These are phyloP conservation scores for Epichloe hybrida DNA, from an alignment of 2,329 filamentous ascomycete genomes.

Conservation along the genomic window DNA sequence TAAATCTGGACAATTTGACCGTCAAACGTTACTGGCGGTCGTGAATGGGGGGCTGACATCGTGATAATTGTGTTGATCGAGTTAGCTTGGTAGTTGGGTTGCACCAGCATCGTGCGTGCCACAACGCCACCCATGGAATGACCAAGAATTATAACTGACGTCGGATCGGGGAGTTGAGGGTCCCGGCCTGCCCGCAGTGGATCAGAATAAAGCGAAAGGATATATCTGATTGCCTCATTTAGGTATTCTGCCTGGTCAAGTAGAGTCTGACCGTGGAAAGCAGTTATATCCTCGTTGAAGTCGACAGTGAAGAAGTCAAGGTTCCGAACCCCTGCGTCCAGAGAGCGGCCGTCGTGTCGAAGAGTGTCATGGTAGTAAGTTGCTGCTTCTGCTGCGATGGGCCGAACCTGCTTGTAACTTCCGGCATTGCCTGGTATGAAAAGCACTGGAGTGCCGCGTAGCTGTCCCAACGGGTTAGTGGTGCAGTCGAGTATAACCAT, in stretches of 20 bases:
- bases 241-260: slow-evolving; percentile 96
- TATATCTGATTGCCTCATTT: slow-evolving; percentile 92
- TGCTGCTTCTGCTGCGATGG: slow-evolving; percentile 84
- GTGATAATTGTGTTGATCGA: slow-evolving; percentile 98
- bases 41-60: slow-evolving; percentile 93
- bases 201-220: slow-evolving; percentile 89
- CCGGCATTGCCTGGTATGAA: slow-evolving; percentile 97
- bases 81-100: slow-evolving; percentile 92
- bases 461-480: slow-evolving; percentile 30
- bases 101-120: slow-evolving; percentile 83
- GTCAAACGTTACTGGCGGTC: slow-evolving; percentile 88
- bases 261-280: slow-evolving; percentile 92
- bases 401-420: slow-evolving; percentile 94
- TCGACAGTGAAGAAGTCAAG: slow-evolving; percentile 97
- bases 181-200: slow-evolving; percentile 66
- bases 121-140: slow-evolving; percentile 98
- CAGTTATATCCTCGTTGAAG: slow-evolving; percentile 97
- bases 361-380: slow-evolving; percentile 76
- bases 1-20: slow-evolving; percentile 87
- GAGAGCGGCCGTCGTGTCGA: slow-evolving; percentile 57
- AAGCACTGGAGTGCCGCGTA: slow-evolving; percentile 82
- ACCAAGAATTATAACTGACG: slow-evolving; percentile 84
- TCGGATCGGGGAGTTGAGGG: slow-evolving; percentile 74
- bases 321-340: slow-evolving; percentile 57
- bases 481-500: neutral